A percentile compares a stretch with the other conserved stretches of the same genome.
These are phyloP conservation scores for Camillea tinctor DNA, from an alignment of 2,329 filamentous ascomycete species.

Conservation along the genomic window DNA sequence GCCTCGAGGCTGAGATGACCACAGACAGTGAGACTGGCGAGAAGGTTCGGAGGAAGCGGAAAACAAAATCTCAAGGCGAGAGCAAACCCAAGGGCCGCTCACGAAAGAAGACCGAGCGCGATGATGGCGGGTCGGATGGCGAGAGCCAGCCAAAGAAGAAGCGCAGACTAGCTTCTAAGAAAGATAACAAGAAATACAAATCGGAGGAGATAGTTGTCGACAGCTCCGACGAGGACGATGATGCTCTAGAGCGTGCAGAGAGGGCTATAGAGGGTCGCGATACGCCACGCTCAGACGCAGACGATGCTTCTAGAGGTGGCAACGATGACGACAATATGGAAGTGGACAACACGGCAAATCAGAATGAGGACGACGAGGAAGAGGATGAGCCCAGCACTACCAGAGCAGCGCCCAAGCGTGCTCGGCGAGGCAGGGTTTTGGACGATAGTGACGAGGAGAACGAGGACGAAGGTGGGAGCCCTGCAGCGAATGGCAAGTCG, in stretches of 20 bases:
- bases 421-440: constrained; percentile 50
- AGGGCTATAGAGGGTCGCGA: constrained; percentile 36
- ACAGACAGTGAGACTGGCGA: constrained; percentile 81
- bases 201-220: constrained; percentile 81
- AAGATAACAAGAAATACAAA: constrained; percentile 72
- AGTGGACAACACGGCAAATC: constrained; percentile 43
- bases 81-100: constrained; percentile 41
- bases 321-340: constrained; percentile 49
- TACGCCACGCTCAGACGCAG: constrained; percentile 28
- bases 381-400: constrained; percentile 43
- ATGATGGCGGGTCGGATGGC: constrained; percentile 47
- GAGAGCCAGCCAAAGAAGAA: constrained; percentile 61
- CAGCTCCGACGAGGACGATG: constrained; percentile 55
- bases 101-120: constrained; percentile 61
- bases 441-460: constrained; percentile 56
- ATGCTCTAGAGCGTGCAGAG: constrained; percentile 47
- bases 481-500: constrained; percentile 12
- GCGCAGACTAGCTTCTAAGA: constrained; percentile 50
- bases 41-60: constrained; percentile 76
- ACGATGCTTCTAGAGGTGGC: constrained; percentile 30
- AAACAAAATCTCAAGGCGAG: constrained; percentile 41
- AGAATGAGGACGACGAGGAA: constrained; percentile 51
- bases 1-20: constrained; percentile 75
- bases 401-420: constrained; percentile 44
- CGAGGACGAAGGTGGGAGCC: constrained; percentile 32